Evolutionary conservation across 108 stramenopile species (phyloP).

Genomic region (Nitzschia sp.): DNA sequence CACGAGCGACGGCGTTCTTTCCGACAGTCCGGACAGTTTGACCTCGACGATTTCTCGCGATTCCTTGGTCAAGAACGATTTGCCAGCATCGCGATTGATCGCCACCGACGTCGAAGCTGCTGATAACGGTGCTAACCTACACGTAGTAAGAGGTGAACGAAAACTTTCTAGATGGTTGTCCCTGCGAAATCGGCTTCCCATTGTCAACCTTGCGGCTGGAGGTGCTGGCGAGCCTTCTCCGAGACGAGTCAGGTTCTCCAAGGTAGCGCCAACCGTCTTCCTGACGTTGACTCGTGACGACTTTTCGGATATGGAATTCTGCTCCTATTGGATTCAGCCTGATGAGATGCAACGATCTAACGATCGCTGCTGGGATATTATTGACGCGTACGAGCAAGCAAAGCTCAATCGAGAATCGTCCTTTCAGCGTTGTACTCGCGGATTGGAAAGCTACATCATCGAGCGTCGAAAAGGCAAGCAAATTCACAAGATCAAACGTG

Average conservation of each 20-base stretch:
- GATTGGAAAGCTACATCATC: slow-evolving; percentile 1
- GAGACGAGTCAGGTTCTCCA: not conserved
- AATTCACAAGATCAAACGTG: not conserved
- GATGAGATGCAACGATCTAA: not conserved
- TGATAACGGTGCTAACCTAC: no score
- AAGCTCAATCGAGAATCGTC: not conserved
- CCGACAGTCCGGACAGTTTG: no score
- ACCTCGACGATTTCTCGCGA: no score
- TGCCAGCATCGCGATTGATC: no score
- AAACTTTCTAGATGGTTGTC: not conserved
- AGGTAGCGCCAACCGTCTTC: not conserved
- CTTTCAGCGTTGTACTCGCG: not conserved
- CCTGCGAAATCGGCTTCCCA: not conserved
- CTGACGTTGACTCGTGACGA: not conserved
- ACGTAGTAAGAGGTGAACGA: no score
- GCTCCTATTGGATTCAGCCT: not conserved
- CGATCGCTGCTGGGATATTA: not conserved
- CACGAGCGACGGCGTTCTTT: no score
- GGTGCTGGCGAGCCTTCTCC: not conserved
- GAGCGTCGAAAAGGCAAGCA: not conserved
- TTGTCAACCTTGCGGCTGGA: not conserved
- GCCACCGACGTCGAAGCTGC: no score
- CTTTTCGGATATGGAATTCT: not conserved
- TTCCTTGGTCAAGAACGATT: no score
- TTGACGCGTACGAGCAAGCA: not conserved